Conservation (phyloP, 106 monocot species). For the Chionographis japonica region DNA sequence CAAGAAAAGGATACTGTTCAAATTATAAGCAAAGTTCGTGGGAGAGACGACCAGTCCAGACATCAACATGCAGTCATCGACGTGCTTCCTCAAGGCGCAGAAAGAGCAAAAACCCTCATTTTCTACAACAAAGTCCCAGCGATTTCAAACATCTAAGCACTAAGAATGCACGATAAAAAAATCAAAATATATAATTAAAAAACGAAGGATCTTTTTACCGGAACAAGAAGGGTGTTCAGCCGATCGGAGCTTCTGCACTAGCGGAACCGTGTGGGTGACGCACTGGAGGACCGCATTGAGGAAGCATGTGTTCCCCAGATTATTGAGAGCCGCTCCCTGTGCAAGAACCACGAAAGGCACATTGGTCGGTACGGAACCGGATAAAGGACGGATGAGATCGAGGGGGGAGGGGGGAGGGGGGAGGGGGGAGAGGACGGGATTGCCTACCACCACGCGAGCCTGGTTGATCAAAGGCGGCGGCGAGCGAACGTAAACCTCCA, state of each 20-base stretch:
- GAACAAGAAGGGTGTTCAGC: conserved; percentile 21
- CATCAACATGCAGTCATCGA: conserved; percentile 24
- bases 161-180: not conserved
- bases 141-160: not conserved
- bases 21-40: conserved; percentile 35
- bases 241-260: conserved; percentile 39
- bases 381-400: not conserved
- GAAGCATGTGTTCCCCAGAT: conserved; percentile 83
- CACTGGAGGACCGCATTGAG: conserved; percentile 72
- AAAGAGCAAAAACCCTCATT: conserved; percentile 53
- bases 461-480: no score
- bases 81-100: conserved; percentile 47
- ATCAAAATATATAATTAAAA: not conserved
- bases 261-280: conserved; percentile 64
- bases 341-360: not conserved
- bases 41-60: conserved; percentile 30
- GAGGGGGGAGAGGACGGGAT: no score
- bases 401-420: no score
- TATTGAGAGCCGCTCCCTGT: conserved; percentile 61
- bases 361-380: no score
- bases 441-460: no score
- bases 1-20: conserved; percentile 75
- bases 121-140: conserved; percentile 23
- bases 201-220: conserved; percentile 12
- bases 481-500: no score